Evolutionary conservation across 805 yeast genomes (phyloP).

Genomic region (Myxozyma mucilagina): DNA sequence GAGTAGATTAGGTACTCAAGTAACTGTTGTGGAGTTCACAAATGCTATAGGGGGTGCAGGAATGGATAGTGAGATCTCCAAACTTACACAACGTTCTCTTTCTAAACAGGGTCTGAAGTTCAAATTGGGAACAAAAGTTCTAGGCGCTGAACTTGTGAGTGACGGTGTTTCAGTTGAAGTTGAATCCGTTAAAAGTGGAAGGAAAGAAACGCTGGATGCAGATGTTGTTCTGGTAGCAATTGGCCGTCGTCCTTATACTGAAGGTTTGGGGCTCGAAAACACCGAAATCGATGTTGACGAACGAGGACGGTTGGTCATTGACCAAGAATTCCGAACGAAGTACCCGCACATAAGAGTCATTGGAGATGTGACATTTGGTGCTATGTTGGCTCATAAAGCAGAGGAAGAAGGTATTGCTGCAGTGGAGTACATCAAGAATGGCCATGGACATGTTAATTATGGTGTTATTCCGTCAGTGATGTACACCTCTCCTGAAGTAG

Average conservation of each 20-base stretch:
- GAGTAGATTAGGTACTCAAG: conserved; percentile 92
- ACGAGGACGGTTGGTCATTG: conserved; percentile 69
- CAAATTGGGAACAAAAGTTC: conserved; percentile 88
- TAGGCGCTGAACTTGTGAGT: conserved; percentile 83
- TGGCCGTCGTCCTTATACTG: conserved; percentile 97
- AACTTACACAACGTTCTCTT: conserved; percentile 82
- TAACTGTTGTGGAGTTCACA: conserved; percentile 89
- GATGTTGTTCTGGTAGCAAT: conserved; percentile 95
- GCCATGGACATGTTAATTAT: conserved; percentile 97
- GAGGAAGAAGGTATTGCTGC: conserved; percentile 99
- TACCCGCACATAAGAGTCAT: conserved; percentile 91
- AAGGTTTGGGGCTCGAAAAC: conserved; percentile 83
- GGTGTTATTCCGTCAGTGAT: conserved; percentile 96
- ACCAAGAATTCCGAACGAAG: conserved; percentile 73
- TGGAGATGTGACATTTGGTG: conserved; percentile 98
- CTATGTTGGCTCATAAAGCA: conserved; percentile 99
- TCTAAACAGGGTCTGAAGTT: conserved; percentile 94
- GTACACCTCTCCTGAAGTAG: conserved; percentile 99
- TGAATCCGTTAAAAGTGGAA: conserved; percentile 85
- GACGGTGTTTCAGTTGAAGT: conserved; percentile 82
- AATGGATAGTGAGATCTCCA: conserved; percentile 95
- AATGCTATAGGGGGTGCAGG: conserved; percentile 97
- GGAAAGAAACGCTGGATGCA: conserved; percentile 75
- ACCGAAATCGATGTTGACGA: conserved; percentile 89
- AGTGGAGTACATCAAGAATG: conserved; percentile 86